These are phyloP conservation scores for Pseudocercospora vitis DNA, from an alignment of 2,329 filamentous ascomycete genomes.

Conservation along the genomic window DNA sequence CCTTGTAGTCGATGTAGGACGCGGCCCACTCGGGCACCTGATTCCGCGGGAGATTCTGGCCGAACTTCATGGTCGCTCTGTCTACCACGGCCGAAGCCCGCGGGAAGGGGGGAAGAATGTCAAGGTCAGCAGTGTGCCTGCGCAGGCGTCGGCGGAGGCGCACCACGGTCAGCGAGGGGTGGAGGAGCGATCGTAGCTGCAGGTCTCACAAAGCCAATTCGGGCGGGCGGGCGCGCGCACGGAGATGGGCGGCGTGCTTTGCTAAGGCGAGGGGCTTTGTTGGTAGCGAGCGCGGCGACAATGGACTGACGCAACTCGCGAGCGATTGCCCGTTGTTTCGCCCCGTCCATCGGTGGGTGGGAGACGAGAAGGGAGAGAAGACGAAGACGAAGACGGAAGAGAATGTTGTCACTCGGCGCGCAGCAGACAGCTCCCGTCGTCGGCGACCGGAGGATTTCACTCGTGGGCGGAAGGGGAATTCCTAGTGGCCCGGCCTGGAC, in stretches of 20 bases:
- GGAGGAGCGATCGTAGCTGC: too few relatives aligned
- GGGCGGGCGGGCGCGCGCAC: background rate
- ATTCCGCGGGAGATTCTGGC: slow-evolving; percentile 67
- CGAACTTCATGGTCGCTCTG: slow-evolving; percentile 41
- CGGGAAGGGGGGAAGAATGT: too few relatives aligned
- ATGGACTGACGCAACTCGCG: background rate
- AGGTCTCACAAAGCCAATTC: background rate
- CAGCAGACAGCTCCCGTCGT: too few relatives aligned
- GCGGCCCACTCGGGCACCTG: slow-evolving; percentile 85
- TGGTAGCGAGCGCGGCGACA: slow-evolving; percentile 2
- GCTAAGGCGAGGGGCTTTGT: background rate
- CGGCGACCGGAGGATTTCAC: too few relatives aligned
- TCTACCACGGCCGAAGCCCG: slow-evolving; percentile 5
- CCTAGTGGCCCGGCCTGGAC: too few relatives aligned
- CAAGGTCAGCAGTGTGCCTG: too few relatives aligned
- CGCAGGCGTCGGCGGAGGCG: too few relatives aligned
- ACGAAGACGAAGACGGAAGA: too few relatives aligned
- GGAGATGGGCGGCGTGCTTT: slow-evolving; percentile 1
- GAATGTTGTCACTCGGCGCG: too few relatives aligned
- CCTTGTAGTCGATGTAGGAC: slow-evolving; percentile 85
- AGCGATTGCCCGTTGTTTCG: background rate
- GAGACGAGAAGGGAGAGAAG: background rate
- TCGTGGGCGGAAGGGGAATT: too few relatives aligned
- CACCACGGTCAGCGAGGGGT: background rate
- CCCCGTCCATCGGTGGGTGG: background rate